Percentiles rank a stretch among this genome's conserved stretches.
Evolutionary conservation across 169 alveolate species (phyloP).

Genomic region (Fabrea salina): DNA sequence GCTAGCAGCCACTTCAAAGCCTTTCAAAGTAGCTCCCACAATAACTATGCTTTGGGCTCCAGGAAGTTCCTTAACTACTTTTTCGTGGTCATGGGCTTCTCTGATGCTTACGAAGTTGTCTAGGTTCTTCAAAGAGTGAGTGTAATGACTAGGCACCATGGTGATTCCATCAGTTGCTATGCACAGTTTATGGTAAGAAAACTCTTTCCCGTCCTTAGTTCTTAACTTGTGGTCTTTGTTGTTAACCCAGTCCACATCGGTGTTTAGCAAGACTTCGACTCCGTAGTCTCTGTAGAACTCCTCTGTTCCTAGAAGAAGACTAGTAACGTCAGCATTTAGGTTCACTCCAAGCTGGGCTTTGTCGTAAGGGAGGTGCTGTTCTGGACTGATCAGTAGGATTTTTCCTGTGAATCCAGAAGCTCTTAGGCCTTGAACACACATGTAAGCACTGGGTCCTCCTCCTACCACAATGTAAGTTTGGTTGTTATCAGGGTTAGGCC

Average conservation of each 20-base stretch:
- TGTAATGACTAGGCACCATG: not conserved
- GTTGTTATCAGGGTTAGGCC: not conserved
- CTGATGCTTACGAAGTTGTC: not conserved
- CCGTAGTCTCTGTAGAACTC: slow-evolving; percentile 2
- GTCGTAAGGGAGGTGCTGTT: slow-evolving; percentile 15
- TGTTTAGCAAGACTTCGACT: not conserved
- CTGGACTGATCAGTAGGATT: not conserved
- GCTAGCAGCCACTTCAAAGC: not conserved
- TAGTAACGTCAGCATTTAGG: not conserved
- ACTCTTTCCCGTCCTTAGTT: not conserved
- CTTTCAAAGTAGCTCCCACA: slow-evolving; percentile 5
- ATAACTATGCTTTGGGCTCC: not conserved
- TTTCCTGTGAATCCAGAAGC: slow-evolving; percentile 7
- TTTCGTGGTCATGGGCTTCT: slow-evolving; percentile 3
- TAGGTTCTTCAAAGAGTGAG: not conserved
- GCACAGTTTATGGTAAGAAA: not conserved
- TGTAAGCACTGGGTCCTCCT: not conserved
- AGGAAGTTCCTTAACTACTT: not conserved
- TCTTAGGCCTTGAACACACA: slow-evolving; percentile 12
- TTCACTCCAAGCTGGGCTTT: not conserved
- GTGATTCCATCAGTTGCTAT: slow-evolving; percentile 8
- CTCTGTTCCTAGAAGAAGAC: not conserved
- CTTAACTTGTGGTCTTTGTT: not conserved
- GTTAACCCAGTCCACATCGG: not conserved
- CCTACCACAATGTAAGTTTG: not conserved